Percentiles rank a stretch among this genome's conserved stretches.
Evolutionary conservation across 805 yeast genomes (phyloP).

Genomic region (Spathaspora passalidarum): DNA sequence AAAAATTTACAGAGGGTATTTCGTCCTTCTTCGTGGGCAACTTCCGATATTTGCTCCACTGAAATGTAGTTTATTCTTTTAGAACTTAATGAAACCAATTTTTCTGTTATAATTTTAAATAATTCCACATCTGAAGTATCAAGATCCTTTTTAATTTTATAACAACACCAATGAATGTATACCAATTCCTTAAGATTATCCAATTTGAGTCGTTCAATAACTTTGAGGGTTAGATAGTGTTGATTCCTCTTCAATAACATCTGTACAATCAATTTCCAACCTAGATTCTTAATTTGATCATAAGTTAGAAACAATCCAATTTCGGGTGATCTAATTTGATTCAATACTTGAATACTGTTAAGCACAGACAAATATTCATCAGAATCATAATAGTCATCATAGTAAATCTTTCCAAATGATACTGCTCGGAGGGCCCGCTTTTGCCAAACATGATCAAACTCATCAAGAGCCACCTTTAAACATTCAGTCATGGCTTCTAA

Average conservation of each 20-base stretch:
- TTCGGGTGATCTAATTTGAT: constrained; percentile 60
- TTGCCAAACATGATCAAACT: constrained; percentile 77
- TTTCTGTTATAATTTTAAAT: constrained; percentile 45
- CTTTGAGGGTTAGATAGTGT: constrained; percentile 60
- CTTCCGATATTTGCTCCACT: constrained; percentile 55
- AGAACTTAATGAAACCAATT: constrained; percentile 31
- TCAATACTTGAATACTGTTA: constrained; percentile 61
- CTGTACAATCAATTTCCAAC: constrained; percentile 52
- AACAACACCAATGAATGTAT: constrained; percentile 77
- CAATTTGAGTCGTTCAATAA: constrained; percentile 49
- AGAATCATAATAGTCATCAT: constrained; percentile 49
- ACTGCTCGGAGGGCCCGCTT: constrained; percentile 78
- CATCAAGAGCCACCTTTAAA: constrained; percentile 71
- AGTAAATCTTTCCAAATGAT: constrained; percentile 74
- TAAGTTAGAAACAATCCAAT: constrained; percentile 70
- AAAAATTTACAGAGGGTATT: constrained; percentile 61
- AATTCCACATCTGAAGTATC: constrained; percentile 59
- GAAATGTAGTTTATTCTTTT: constrained; percentile 41
- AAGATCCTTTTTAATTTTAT: constrained; percentile 56
- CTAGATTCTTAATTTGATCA: constrained; percentile 47
- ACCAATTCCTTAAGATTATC: constrained; percentile 41
- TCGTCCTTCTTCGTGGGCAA: constrained; percentile 83
- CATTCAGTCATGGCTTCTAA: constrained; percentile 66
- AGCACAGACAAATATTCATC: constrained; percentile 62
- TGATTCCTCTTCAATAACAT: constrained; percentile 57